Percentiles rank a stretch among this genome's conserved stretches.
phyloP scores from a whole-genome alignment of 2,329 filamentous ascomycete species.

The Clarireedia homoeocarpa region DNA sequence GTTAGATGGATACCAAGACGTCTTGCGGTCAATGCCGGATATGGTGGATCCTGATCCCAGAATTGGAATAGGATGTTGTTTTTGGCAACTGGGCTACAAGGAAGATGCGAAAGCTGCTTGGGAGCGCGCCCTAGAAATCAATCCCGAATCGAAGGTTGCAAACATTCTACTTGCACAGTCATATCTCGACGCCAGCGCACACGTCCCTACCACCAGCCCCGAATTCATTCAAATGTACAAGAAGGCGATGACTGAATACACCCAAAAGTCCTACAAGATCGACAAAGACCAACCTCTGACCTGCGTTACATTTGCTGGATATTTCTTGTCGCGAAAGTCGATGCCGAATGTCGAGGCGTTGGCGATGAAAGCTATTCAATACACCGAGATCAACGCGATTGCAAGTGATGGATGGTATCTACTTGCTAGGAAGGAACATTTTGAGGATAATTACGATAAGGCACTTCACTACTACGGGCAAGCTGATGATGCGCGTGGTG shows the following conservation, averaged over 20 bases:
- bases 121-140: conserved; percentile 78
- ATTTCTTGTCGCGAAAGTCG: conserved; percentile 78
- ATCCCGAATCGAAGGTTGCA: conserved; percentile 76
- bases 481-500: conserved; percentile 86
- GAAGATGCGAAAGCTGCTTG: conserved; percentile 86
- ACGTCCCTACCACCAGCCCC: conserved; percentile 73
- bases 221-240: conserved; percentile 82
- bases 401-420: conserved; percentile 98
- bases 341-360: conserved; percentile 77
- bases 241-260: conserved; percentile 90
- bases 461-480: conserved; percentile 83
- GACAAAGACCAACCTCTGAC: conserved; percentile 88
- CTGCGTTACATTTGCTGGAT: conserved; percentile 82
- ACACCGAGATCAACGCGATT: conserved; percentile 92
- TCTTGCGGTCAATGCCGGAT: conserved; percentile 76
- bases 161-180: conserved; percentile 86
- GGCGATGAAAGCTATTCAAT: conserved; percentile 87
- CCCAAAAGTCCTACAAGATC: conserved; percentile 85
- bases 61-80: conserved; percentile 92
- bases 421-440: conserved; percentile 84
- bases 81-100: conserved; percentile 94
- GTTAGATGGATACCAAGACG: conserved; percentile 77
- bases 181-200: conserved; percentile 79
- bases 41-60: conserved; percentile 89
- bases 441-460: conserved; percentile 63